Base-by-base conservation (phyloP, 768 basidiomycete species). In the Boletus huronensis region DNA sequence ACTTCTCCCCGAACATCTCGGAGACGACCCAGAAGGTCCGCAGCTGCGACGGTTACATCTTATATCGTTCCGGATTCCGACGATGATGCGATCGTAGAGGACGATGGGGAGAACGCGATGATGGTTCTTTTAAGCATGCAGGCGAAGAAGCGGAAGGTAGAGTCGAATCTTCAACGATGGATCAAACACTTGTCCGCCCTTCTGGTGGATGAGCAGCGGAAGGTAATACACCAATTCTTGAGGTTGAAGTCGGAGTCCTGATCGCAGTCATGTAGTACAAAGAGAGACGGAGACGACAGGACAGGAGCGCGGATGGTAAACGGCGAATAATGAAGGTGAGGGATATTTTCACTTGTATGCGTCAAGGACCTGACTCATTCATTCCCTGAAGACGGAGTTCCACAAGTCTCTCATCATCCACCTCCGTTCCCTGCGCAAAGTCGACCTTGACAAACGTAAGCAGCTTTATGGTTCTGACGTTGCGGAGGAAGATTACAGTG, bases 1-100 rank as follows among this genome's bases (percentile, higher is more conserved):
- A 56, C 65, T 26, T 59, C 73, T 48, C 50, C 66, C 13, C 60
- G 67, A 29, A 46, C 62, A 29, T 47, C 73, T 31, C 75, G 72
- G 59, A 86, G 83, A 65, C 76, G 88, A 53, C 84, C 84, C 9
- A 79, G 85, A 45, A 76, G 87, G 43, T 77, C 78, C 29, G 81
- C 80, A 4, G 77, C 83, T 17, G 61, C 71, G 19, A 71, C 73
- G 16, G 75, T 82, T 32, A 78, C 74, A 43, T 87, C 85, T 6
- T 90, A 90, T 64, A 78, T 75, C 5, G 70, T 85, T 16, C 84
- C 86, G 1, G 84, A 84, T 65, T 89, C 86, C 13, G 87, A 88
- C 61, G 87, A 88, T 53, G 88, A 88, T 58, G 72, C 69, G 9
- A 81, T 81, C 36, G 70, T 62, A 7, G 74, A 72, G 29, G 75